Percentiles rank a stretch among this genome's conserved stretches.
These are phyloP conservation scores for Oropetium thomaeum DNA, from an alignment of 176 grass and related monocot genomes.

Conservation along the genomic window DNA sequence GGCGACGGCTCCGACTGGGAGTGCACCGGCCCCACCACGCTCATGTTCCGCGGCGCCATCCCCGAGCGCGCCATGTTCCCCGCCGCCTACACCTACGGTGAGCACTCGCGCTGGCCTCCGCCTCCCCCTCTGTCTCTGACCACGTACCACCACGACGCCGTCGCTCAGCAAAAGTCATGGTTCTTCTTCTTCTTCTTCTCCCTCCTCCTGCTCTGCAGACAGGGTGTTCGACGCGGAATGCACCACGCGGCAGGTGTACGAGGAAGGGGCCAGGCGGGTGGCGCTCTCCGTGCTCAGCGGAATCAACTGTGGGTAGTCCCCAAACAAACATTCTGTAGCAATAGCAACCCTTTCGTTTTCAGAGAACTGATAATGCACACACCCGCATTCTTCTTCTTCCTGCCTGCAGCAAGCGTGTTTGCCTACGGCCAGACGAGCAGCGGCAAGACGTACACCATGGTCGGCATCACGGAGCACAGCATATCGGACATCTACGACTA, in stretches of 20 bases:
- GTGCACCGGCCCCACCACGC: conserved; percentile 54
- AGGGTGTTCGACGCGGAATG: conserved; percentile 69
- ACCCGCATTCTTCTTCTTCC: neutral
- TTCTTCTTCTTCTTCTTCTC: too few relatives aligned
- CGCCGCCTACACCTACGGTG: conserved; percentile 62
- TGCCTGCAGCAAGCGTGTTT: conserved; percentile 73
- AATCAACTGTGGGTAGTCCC: conserved; percentile 70
- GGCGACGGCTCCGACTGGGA: conserved; percentile 70
- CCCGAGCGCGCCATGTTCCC: conserved; percentile 77
- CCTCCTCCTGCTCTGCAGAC: conserved; percentile 38
- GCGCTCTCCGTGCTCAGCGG: conserved; percentile 76
- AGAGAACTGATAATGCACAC: neutral
- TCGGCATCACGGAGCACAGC: conserved; percentile 69
- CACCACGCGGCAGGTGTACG: conserved; percentile 75
- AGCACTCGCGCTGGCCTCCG: neutral
- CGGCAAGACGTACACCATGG: conserved; percentile 97
- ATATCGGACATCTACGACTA: conserved; percentile 80
- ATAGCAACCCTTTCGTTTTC: neutral
- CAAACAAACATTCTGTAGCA: neutral
- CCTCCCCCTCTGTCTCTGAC: too few relatives aligned
- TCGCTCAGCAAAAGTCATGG: neutral
- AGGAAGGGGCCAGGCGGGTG: conserved; percentile 78
- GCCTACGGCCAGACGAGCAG: conserved; percentile 96
- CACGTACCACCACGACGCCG: neutral
- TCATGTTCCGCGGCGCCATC: conserved; percentile 62